Base-by-base conservation (phyloP, 208 protist genomes). In the Phytomonas francai region DNA sequence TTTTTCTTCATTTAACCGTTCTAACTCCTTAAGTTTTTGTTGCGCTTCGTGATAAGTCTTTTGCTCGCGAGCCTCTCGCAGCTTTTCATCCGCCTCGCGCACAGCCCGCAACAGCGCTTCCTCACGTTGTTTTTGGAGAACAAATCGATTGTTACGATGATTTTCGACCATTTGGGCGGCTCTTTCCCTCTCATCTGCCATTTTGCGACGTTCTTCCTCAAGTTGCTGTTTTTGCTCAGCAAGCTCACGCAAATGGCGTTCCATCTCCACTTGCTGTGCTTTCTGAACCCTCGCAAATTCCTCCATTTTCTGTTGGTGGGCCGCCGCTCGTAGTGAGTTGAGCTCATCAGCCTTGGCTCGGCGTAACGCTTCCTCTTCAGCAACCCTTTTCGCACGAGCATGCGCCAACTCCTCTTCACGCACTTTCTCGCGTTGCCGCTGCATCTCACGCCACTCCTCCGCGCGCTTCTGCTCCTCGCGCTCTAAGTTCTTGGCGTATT, bases 371-470 rank as follows among this genome's bases (percentile, higher is more conserved):
- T 93, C 84, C 0, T 65, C 79, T 72, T 89, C 83, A n/a, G 62
- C 71, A 32, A 81, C 81, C 30, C 79, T 70, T 39, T 69, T 45
- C 63, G 76, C 72, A 49, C 78, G 73, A 57, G 74, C 87, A 67
- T 73, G 67, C 39, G 77, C 70, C 39, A 85, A 22, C 73, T 92
- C 83, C 22, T 74, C 69, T 33, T 88, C 84, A 0, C 83, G 77
- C 65, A 91, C 83, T 49, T 71, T 56, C 64, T 91, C 82, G 27
- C 88, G 83, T 8, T 76, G 73, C 58, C 80, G 71, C 74, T 93
- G 88, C 73, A 93, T 78, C 60, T 87, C 77, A 28, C 81, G 81
- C 85, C 84, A 91, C 70, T 89, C 84, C 28, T 87, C 80, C 2
- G 82, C 84, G 5, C 79, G 76, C 59, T 82, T 70, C 54, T 81